Evolutionary conservation across 1,139 yeast species (phyloP), one percentile per base, ranked within the genome.

Genomic region (Geotrichum reessii): DNA sequence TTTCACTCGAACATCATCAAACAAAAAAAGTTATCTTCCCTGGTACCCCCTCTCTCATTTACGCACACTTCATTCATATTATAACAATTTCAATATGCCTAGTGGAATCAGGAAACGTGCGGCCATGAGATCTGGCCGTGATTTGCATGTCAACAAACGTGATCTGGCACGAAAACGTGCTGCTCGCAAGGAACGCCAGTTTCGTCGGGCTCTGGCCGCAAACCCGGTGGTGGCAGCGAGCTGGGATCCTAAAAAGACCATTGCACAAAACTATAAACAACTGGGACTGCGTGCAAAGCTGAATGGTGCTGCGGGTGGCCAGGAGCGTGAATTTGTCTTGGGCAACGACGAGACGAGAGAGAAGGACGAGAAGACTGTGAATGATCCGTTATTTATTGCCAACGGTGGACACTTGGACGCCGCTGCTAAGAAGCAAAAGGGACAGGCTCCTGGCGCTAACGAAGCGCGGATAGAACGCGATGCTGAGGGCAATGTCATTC

Each of bases 161-260:
- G 53, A 46, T 19, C 25, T 47, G n/a, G 58, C 58, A n/a, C 44
- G 47, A 33, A 52, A 52, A 28, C 48, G 52, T 19, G 37, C 48
- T 14, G 19, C 19, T 40, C 33, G 37, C n/a, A 56, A 56, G 54
- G 42, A 52, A 40, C 33, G 48, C 24, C 49, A 47, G 24, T 11
- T 56, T 22, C 49, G 52, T n/a, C 25, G 56, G 24, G 58, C 58
- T 14, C 42, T 56, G 8, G 47, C 63, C 61, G 25, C 59, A 0
- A 88, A 90, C 70, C 90, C 96, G 2, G 81, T 93, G 64, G 87
- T 93, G 64, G 95, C 90, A 7, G 88, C 84, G 40, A 82, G 91
- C 72, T 93, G 99, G 99, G 97, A 93, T 74, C 80, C 84, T 62
- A 80, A 82, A 24, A 78, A 86, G 63, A 92, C 99, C 0, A 75